These are phyloP conservation scores for Chloranthus sessilifolius DNA, from an alignment of 164 flowering plant genomes.

Conservation along the genomic window DNA sequence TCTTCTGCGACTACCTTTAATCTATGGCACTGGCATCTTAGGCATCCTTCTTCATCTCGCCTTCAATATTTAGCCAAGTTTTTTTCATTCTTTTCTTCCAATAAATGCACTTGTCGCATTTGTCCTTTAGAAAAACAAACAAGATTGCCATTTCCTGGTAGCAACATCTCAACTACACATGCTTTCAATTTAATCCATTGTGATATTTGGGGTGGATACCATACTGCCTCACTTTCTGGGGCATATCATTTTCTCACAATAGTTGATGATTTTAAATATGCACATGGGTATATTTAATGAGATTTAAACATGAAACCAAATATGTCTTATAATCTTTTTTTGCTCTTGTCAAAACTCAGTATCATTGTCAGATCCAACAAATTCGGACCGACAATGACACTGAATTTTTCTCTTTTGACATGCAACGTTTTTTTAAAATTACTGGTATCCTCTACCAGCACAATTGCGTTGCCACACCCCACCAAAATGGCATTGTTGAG, in stretches of 20 bases:
- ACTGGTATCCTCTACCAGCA: not conserved
- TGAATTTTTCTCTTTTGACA: constrained; percentile 5
- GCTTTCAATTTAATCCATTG: constrained; percentile 2
- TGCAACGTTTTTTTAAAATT: not conserved
- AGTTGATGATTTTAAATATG: not conserved
- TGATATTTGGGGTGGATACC: constrained; percentile 7
- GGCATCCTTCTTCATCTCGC: not conserved
- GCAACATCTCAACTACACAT: not conserved
- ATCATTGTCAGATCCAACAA: not conserved
- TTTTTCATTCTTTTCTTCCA: not conserved
- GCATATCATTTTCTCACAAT: constrained; percentile 4
- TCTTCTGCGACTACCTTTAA: not conserved
- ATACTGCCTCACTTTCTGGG: not conserved
- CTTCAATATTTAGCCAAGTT: not conserved
- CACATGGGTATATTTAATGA: not conserved
- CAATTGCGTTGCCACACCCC: not conserved
- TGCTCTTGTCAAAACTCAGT: not conserved
- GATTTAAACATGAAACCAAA: not conserved
- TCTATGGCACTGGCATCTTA: not conserved
- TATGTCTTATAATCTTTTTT: not conserved
- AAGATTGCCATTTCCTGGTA: not conserved
- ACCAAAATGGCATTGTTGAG: constrained; percentile 6
- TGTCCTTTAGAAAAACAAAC: not conserved
- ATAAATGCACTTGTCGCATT: not conserved
- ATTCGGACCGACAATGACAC: constrained; percentile 3